Evolutionary conservation across 208 protist species (phyloP).

Genomic region (Vickermania spadyakhi): DNA sequence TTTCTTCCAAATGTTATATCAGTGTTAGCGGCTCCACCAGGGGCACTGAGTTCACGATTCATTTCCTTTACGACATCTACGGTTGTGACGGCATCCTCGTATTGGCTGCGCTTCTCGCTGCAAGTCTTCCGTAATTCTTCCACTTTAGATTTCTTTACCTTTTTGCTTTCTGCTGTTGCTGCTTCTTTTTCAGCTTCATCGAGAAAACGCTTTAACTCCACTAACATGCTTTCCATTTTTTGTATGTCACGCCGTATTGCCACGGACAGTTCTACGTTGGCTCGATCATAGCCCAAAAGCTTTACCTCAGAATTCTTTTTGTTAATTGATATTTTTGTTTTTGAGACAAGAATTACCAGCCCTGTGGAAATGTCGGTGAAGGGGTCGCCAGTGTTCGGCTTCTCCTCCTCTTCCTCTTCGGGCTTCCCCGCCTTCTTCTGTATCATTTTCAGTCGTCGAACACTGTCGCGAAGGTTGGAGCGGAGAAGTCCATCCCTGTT

Average conservation of each 20-base stretch:
- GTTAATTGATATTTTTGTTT: slow-evolving; percentile 2
- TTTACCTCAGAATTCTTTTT: background rate
- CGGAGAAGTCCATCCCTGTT: background rate
- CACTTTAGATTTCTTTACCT: background rate
- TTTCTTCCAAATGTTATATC: background rate
- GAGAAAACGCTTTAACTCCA: background rate
- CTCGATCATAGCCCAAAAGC: background rate
- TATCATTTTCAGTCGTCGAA: slow-evolving; percentile 1
- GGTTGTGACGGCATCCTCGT: background rate
- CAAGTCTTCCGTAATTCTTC: background rate
- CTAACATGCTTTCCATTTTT: slow-evolving; percentile 1
- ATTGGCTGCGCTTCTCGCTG: background rate
- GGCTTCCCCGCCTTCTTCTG: background rate
- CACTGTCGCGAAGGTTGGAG: background rate
- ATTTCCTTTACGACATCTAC: slow-evolving; percentile 2
- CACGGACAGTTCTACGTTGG: background rate
- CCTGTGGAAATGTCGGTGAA: background rate
- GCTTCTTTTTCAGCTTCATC: background rate
- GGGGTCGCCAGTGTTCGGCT: background rate
- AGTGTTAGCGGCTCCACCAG: background rate
- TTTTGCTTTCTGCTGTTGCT: background rate
- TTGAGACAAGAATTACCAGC: background rate
- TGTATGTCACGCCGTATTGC: background rate
- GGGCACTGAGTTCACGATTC: background rate
- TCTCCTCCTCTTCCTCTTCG: background rate